Percentiles rank a stretch among this genome's conserved stretches.
Conservation (phyloP, 2,329 filamentous ascomycete species). For the Raffaelea albimanens region DNA sequence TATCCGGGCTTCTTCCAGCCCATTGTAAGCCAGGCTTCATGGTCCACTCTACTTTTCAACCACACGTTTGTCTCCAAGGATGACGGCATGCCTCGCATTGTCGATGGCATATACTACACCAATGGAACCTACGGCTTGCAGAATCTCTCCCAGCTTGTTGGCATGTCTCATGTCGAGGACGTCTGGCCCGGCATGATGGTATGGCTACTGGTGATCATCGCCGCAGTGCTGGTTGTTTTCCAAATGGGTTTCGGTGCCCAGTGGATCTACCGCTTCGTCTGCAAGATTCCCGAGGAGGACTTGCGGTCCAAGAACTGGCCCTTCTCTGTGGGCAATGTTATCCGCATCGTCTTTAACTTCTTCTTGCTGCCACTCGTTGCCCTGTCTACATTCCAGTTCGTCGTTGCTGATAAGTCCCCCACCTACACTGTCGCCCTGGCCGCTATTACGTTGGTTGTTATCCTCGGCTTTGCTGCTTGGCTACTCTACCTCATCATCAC, state of each 20-base stretch:
- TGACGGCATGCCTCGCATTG: conserved; percentile 54
- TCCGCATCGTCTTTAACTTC: conserved; percentile 87
- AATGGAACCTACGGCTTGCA: conserved; percentile 74
- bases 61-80: conserved; percentile 70
- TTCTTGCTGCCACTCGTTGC: conserved; percentile 81
- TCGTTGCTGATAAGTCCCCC: conserved; percentile 60
- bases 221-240: conserved; percentile 54
- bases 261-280: conserved; percentile 65
- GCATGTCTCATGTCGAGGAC: conserved; percentile 66
- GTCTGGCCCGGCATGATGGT: conserved; percentile 93
- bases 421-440: conserved; percentile 65
- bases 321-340: conserved; percentile 68
- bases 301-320: conserved; percentile 85
- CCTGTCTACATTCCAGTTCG: conserved; percentile 83
- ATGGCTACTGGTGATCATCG: conserved; percentile 75
- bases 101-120: conserved; percentile 80
- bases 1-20: conserved; percentile 96
- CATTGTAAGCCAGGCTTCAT: conserved; percentile 74
- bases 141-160: conserved; percentile 68
- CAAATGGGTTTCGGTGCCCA: conserved; percentile 69
- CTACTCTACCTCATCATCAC: conserved; percentile 71
- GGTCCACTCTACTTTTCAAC: conserved; percentile 91
- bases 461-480: conserved; percentile 69
- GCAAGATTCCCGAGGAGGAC: conserved; percentile 71
- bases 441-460: conserved; percentile 60